A percentile compares a stretch with the other conserved stretches of the same genome.
Conservation (phyloP, 257 asterid genomes). For the Solanum commersonii region DNA sequence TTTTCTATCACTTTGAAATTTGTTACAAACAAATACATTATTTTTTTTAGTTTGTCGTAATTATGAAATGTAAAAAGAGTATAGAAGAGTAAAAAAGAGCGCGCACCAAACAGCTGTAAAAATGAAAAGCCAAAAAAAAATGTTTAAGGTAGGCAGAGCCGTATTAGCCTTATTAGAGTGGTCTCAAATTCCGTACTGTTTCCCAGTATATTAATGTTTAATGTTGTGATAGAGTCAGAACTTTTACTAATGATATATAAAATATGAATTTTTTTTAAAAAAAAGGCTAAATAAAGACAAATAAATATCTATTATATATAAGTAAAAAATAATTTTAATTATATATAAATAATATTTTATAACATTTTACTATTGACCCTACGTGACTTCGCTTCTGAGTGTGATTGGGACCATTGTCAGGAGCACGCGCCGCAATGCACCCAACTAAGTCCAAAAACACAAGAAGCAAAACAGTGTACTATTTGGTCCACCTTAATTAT, state of each 20-base stretch:
- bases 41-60: too few species aligned
- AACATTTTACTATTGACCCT: neutral
- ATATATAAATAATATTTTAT: neutral
- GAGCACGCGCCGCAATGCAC: constrained; percentile 14
- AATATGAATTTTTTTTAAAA: neutral
- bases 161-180: neutral
- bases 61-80: neutral
- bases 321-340: neutral
- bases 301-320: neutral
- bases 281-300: too few species aligned
- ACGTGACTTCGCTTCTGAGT: neutral
- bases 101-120: neutral
- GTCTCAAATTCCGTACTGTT: neutral
- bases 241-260: neutral
- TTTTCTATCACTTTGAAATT: too few species aligned
- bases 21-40: too few species aligned
- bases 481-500: neutral
- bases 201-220: fast-evolving
- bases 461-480: neutral
- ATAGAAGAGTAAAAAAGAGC: neutral
- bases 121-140: too few species aligned
- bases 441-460: neutral
- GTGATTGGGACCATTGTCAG: neutral
- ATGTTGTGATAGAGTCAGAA: fast-evolving
- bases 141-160: neutral